These are phyloP conservation scores for Acanthamoeba divionensis DNA, from an alignment of 208 protist genomes.

Conservation along the genomic window DNA sequence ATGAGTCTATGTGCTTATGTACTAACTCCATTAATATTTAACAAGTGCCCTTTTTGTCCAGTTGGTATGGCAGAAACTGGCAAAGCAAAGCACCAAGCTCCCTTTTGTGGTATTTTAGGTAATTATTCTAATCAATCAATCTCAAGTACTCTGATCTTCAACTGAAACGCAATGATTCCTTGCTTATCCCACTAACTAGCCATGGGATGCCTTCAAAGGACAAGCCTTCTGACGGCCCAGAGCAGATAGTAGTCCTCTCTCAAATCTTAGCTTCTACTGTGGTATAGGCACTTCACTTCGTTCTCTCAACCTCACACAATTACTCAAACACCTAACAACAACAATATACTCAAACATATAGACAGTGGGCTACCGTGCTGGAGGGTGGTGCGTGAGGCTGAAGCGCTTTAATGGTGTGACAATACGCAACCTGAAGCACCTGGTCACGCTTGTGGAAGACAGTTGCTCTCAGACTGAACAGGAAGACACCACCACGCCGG, in stretches of 20 bases:
- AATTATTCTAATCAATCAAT: too few species aligned
- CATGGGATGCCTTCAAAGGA: too few species aligned
- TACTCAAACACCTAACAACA: too few species aligned
- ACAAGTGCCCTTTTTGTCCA: background rate
- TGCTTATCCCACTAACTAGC: too few species aligned
- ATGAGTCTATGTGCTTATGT: slow-evolving; percentile 19
- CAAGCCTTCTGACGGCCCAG: background rate
- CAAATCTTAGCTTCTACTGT: slow-evolving; percentile 48
- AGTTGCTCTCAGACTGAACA: background rate
- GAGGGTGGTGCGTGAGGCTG: background rate
- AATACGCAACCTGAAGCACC: background rate
- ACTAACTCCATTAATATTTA: background rate
- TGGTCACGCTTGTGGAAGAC: background rate
- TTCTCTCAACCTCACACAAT: too few species aligned
- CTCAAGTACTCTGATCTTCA: too few species aligned
- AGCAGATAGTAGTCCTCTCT: slow-evolving; percentile 50
- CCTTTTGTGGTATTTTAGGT: background rate
- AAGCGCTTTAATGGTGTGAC: background rate
- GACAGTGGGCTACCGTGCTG: slow-evolving; percentile 54
- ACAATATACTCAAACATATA: too few species aligned
- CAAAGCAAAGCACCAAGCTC: background rate
- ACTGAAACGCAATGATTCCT: too few species aligned
- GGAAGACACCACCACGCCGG: background rate
- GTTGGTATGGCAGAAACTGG: background rate
- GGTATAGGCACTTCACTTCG: too few species aligned